Percentiles rank a stretch among this genome's conserved stretches.
Evolutionary conservation across 2,329 filamentous ascomycete genomes (phyloP).

Genomic region (Neurospora sp.): DNA sequence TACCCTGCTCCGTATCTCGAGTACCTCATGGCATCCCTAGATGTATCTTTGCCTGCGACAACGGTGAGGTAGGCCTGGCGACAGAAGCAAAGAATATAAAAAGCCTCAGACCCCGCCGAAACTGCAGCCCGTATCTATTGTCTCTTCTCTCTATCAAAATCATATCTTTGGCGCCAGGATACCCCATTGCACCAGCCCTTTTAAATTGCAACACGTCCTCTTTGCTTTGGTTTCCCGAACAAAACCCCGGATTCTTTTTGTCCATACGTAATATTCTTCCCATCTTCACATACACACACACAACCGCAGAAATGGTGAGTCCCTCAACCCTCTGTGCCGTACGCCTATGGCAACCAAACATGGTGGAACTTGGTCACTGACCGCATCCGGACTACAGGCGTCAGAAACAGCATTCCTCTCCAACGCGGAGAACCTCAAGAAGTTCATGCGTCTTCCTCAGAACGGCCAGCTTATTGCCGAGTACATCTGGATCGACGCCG

Average conservation of each 20-base stretch:
- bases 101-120: slow-evolving; percentile 7
- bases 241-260: background rate
- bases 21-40: background rate
- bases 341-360: background rate
- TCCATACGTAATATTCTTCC: background rate
- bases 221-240: background rate
- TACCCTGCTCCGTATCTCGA: background rate
- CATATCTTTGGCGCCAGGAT: background rate
- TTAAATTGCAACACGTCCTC: background rate
- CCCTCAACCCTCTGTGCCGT: background rate
- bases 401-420: slow-evolving; percentile 4
- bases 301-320: slow-evolving; percentile 6
- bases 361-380: background rate
- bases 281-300: background rate
- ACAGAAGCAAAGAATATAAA: slow-evolving; percentile 6
- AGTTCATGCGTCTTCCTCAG: slow-evolving; percentile 73
- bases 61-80: slow-evolving; percentile 1
- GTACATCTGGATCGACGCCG: slow-evolving; percentile 91
- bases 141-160: background rate
- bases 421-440: slow-evolving; percentile 10
- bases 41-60: background rate
- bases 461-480: slow-evolving; percentile 83
- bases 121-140: background rate
- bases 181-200: background rate
- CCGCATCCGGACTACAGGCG: background rate